Evolutionary conservation across 257 asterid genomes (phyloP).

Genomic region (Solanum sparsipilum): DNA sequence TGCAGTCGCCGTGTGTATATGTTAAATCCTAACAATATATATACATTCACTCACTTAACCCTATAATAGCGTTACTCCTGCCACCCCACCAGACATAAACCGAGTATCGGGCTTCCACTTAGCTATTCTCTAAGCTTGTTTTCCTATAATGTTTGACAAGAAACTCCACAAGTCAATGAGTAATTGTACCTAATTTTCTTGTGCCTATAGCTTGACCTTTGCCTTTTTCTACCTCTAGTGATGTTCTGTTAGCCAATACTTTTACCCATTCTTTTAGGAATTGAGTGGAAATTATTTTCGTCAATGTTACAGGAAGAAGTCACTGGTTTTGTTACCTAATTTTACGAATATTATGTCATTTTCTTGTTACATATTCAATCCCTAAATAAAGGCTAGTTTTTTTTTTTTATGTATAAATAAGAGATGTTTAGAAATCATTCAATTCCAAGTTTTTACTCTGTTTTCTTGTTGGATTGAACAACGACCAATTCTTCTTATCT

Average conservation of each 20-base stretch:
- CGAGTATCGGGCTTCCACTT: not conserved
- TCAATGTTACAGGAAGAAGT: not conserved
- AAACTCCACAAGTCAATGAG: not conserved
- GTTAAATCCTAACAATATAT: not conserved
- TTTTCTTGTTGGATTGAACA: not conserved
- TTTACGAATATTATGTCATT: not conserved
- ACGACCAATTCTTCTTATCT: not conserved
- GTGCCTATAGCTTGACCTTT: not conserved
- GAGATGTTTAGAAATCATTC: not conserved
- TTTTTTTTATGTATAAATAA: not conserved
- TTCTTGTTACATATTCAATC: not conserved
- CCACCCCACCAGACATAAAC: not conserved
- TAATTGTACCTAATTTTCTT: not conserved
- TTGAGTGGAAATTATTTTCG: not conserved
- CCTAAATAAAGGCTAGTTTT: not conserved
- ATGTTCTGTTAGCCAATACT: not conserved
- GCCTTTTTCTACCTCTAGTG: not conserved
- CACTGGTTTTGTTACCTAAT: not conserved
- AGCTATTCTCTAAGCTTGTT: not conserved
- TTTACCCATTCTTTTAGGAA: not conserved
- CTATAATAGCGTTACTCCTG: not conserved
- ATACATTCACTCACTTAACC: not conserved
- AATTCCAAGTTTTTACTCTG: not conserved
- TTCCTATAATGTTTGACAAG: not conserved
- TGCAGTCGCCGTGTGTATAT: not conserved